Evolutionary conservation across 129 eudicot species (phyloP).

Genomic region (Arctium minus): DNA sequence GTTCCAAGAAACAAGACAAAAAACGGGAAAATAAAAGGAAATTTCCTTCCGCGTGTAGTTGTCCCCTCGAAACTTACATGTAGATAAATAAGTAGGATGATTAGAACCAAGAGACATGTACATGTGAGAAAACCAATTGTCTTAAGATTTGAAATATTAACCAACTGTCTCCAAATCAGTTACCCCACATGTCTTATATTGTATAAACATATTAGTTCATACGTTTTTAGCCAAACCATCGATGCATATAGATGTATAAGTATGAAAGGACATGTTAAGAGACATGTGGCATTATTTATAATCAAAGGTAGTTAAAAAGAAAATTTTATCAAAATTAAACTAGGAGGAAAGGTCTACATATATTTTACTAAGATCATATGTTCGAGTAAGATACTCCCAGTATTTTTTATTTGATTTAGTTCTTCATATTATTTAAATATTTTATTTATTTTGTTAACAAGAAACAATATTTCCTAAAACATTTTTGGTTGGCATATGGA

Average conservation of each 20-base stretch:
- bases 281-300: not conserved
- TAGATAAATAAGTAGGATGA: not conserved
- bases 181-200: slow-evolving; percentile 17
- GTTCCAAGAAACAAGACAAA: not conserved
- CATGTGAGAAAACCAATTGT: slow-evolving; percentile 20
- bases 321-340: not conserved
- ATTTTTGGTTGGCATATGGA: slow-evolving; percentile 12
- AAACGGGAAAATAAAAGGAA: not conserved
- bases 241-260: not conserved
- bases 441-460: not conserved
- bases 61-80: slow-evolving; percentile 17
- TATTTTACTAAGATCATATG: not conserved
- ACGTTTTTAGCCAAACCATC: not conserved
- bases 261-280: slow-evolving; percentile 10
- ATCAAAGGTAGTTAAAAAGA: not conserved
- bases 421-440: not conserved
- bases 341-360: not conserved
- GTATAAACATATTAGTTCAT: not conserved
- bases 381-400: not conserved
- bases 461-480: not conserved
- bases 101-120: slow-evolving; percentile 6
- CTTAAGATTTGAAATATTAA: slow-evolving; percentile 5
- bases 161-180: slow-evolving; percentile 12
- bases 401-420: not conserved
- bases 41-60: not conserved